Percentiles rank a stretch among this genome's conserved stretches.
Conservation (phyloP, 75 land plant species). For the Pinus taeda region DNA sequence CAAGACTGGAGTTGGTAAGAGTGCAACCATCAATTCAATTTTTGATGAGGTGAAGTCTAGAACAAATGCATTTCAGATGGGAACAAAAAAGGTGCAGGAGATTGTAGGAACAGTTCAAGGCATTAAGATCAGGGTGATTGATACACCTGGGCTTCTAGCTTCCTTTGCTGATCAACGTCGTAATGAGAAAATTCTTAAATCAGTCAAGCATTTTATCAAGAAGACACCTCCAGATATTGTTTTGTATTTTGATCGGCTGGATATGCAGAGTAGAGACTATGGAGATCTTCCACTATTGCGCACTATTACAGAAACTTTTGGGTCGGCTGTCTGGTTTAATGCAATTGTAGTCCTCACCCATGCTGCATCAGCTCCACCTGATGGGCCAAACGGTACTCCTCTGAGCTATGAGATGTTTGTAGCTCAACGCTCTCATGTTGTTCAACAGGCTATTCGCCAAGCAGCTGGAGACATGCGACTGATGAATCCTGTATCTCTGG, state of each 20-base stretch:
- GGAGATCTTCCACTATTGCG: conserved; percentile 85
- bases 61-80: conserved; percentile 69
- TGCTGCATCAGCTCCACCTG: conserved; percentile 94
- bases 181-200: conserved; percentile 50
- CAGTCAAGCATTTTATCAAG: conserved; percentile 68
- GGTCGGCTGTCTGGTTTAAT: conserved; percentile 86
- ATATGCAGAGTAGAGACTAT: conserved; percentile 78
- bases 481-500: conserved; percentile 92
- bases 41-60: conserved; percentile 63
- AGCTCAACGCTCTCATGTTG: conserved; percentile 89
- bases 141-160: conserved; percentile 77
- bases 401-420: conserved; percentile 88
- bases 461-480: conserved; percentile 93
- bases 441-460: conserved; percentile 86
- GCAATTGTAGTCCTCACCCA: conserved; percentile 90
- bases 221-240: conserved; percentile 88
- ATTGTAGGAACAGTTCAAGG: conserved; percentile 77
- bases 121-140: conserved; percentile 71
- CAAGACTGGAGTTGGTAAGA: conserved; percentile 94
- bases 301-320: conserved; percentile 64
- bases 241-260: conserved; percentile 88
- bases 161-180: conserved; percentile 32
- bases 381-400: conserved; percentile 93
- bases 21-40: conserved; percentile 93
- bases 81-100: conserved; percentile 68